Evolutionary conservation across 768 basidiomycete species (phyloP).

Genomic region (Amanita rubescens): DNA sequence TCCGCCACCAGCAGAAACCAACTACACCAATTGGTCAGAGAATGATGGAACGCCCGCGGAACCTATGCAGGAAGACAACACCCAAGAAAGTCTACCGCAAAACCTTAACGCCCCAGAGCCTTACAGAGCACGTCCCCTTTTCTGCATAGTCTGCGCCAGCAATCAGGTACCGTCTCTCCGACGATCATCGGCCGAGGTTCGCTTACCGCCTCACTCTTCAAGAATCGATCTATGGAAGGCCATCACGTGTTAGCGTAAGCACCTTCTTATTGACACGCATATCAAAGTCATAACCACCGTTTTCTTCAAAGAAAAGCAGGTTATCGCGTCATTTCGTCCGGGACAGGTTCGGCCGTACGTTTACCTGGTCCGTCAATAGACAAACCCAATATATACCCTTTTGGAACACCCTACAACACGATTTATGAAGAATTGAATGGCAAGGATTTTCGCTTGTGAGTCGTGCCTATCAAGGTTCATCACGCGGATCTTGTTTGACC

Average conservation of each 20-base stretch:
- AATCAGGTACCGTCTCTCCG: constrained; percentile 66
- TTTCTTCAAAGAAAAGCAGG: constrained; percentile 75
- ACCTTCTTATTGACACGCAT: neutral
- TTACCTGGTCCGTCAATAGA: constrained; percentile 94
- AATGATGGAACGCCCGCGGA: constrained; percentile 14
- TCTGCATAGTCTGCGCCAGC: constrained; percentile 99
- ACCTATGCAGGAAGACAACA: neutral
- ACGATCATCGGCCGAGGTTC: neutral
- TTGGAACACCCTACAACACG: constrained; percentile 94
- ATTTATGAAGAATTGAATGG: constrained; percentile 86
- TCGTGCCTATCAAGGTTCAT: constrained; percentile 25
- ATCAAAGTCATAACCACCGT: too few species aligned
- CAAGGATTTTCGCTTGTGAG: constrained; percentile 84
- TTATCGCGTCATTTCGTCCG: constrained; percentile 86
- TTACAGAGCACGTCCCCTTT: constrained; percentile 71
- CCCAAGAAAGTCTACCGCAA: neutral
- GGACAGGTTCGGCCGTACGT: constrained; percentile 95
- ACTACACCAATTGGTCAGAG: too few species aligned
- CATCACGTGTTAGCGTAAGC: constrained; percentile 85
- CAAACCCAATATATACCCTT: constrained; percentile 94
- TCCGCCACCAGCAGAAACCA: neutral
- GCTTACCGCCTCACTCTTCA: constrained; percentile 5
- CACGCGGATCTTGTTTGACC: neutral
- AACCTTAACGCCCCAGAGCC: constrained; percentile 5
- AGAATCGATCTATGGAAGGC: constrained; percentile 99